Conservation (phyloP, 176 grass and related monocot species). For the Lolium rigidum region DNA sequence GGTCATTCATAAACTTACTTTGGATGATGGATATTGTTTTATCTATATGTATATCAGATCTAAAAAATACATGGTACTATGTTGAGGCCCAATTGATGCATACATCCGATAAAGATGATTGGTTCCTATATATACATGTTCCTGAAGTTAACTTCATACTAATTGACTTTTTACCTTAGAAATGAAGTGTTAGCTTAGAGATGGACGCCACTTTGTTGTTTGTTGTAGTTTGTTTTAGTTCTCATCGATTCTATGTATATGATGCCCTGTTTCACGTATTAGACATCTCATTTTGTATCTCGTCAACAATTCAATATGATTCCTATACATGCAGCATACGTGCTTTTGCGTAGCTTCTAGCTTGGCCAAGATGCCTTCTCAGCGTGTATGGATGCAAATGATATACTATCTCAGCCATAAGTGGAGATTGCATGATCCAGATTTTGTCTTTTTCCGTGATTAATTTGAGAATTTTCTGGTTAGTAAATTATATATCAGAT, state of each 20-base stretch:
- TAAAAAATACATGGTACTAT: not conserved
- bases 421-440: not conserved
- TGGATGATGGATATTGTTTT: not conserved
- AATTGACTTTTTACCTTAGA: not conserved
- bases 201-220: not conserved
- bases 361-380: not conserved
- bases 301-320: not conserved
- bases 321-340: not conserved
- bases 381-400: not conserved
- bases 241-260: not conserved
- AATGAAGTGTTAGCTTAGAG: not conserved
- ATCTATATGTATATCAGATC: constrained; percentile 1
- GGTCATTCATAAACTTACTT: not conserved
- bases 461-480: not conserved
- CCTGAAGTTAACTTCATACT: not conserved
- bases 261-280: not conserved
- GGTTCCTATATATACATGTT: not conserved
- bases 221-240: not conserved
- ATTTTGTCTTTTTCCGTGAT: not conserved
- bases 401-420: not conserved
- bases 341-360: not conserved
- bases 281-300: not conserved
- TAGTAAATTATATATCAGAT: not conserved
- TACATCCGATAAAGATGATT: not conserved
- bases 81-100: not conserved